Evolutionary conservation across 1,284 basidiomycete species (phyloP).

Genomic region (Takashimella koratensis): DNA sequence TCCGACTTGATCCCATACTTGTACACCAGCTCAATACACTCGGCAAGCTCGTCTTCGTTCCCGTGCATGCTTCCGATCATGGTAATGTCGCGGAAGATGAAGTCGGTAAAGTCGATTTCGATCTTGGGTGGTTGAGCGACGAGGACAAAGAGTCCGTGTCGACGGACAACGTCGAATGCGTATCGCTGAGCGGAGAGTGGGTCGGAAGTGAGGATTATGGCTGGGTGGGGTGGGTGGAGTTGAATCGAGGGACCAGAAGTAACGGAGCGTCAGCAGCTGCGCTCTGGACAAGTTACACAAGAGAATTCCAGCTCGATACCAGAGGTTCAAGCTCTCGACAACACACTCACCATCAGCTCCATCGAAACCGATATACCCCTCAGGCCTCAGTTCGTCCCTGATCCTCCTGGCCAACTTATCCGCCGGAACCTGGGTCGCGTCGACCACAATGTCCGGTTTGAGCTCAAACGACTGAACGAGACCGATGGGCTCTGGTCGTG

Average conservation of each 20-base stretch:
- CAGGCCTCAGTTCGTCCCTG: too few species aligned
- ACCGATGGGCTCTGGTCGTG: background rate
- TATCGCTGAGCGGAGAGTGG: constrained; percentile 10
- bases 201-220: background rate
- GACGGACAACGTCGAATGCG: constrained; percentile 11
- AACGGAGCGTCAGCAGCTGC: too few species aligned
- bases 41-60: constrained; percentile 18
- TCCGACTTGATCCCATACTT: constrained; percentile 18
- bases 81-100: constrained; percentile 24
- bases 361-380: too few species aligned
- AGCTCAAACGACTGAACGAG: background rate
- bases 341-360: too few species aligned
- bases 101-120: constrained; percentile 16
- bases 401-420: too few species aligned
- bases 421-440: background rate
- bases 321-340: too few species aligned
- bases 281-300: too few species aligned
- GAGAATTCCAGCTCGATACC: too few species aligned
- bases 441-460: background rate
- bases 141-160: constrained; percentile 19
- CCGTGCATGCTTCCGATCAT: constrained; percentile 23
- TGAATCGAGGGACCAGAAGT: too few species aligned
- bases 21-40: constrained; percentile 15
- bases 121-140: constrained; percentile 19
- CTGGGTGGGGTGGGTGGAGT: too few species aligned